Evolutionary conservation across 257 asterid genomes (phyloP).

Genomic region (Solanum appendiculatum): DNA sequence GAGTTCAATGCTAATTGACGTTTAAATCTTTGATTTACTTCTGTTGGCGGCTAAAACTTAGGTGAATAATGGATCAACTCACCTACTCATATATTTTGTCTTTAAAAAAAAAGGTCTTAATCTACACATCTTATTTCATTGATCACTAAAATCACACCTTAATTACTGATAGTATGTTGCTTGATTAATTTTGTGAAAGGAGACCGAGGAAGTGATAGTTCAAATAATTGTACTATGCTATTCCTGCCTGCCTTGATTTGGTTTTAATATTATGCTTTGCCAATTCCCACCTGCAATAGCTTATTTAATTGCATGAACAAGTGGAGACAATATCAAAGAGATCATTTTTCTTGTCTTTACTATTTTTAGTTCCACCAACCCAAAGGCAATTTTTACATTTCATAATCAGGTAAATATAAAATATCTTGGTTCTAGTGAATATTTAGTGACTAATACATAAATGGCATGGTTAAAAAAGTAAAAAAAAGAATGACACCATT

Average conservation of each 20-base stretch:
- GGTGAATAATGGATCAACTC: not conserved
- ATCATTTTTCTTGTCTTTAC: not conserved
- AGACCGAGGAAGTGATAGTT: not conserved
- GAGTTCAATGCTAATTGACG: not conserved
- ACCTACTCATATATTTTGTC: not conserved
- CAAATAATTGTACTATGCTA: not conserved
- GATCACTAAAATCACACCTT: not conserved
- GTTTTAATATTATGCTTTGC: not conserved
- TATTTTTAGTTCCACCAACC: not conserved
- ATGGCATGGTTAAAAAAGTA: not conserved
- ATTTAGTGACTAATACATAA: not conserved
- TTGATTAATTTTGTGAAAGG: not conserved
- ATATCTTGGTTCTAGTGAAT: not conserved
- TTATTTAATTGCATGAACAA: not conserved
- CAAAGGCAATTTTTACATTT: not conserved
- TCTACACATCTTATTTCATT: not conserved
- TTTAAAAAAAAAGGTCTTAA: not conserved
- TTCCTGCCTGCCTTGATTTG: not conserved
- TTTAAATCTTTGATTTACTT: not conserved
- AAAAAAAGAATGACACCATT: not conserved
- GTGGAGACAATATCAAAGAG: not conserved
- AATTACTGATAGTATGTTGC: not conserved
- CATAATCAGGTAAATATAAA: not conserved
- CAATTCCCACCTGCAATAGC: not conserved
- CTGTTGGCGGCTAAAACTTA: not conserved